phyloP scores from a whole-genome alignment of 1,284 basidiomycete genomes.

The Ganoderma multipileum region DNA sequence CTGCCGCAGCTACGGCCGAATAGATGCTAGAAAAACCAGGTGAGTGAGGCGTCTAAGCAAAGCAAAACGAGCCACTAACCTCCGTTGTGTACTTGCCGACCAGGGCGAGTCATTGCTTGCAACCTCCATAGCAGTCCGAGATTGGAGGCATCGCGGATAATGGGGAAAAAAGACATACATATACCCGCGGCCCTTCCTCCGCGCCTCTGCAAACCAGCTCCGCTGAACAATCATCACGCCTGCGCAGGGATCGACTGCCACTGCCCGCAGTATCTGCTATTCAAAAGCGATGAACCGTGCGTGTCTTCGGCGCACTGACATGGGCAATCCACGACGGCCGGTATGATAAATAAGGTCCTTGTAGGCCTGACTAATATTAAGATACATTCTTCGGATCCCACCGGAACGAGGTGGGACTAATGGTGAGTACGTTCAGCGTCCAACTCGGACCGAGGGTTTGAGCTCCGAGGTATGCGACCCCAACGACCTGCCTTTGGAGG shows the following conservation, averaged over 20 bases:
- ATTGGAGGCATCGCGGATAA: neutral
- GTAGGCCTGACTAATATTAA: neutral
- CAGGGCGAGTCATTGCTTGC: neutral
- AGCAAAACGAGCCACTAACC: neutral
- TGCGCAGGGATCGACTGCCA: neutral
- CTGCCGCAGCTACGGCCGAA: neutral
- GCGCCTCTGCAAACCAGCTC: neutral
- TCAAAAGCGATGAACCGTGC: neutral
- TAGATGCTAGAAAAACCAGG: neutral
- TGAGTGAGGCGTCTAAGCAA: neutral
- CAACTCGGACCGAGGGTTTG: neutral
- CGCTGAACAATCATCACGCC: neutral
- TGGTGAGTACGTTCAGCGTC: neutral
- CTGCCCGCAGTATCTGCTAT: neutral
- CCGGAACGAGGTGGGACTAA: neutral
- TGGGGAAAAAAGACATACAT: neutral
- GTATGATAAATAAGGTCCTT: neutral
- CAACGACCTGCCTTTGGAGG: neutral
- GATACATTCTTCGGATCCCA: neutral
- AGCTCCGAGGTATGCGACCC: neutral
- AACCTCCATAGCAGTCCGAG: neutral
- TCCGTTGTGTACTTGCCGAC: neutral
- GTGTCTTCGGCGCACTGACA: neutral
- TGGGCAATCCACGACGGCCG: neutral
- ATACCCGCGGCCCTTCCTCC: neutral